Base-by-base conservation (phyloP, 1,284 basidiomycete genomes). In the Rhodotorula sp. region DNA sequence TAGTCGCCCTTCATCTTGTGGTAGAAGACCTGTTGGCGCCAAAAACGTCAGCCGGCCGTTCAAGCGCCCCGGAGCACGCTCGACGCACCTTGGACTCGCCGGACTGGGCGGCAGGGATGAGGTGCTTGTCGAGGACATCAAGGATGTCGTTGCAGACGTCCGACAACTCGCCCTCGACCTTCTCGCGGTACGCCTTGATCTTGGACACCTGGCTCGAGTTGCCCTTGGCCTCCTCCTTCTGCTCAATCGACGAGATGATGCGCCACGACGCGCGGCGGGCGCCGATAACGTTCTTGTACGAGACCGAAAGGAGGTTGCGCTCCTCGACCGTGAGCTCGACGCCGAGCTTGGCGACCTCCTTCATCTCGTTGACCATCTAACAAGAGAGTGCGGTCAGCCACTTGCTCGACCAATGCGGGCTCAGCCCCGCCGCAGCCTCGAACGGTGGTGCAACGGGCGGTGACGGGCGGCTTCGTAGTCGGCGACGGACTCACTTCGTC, bases 1-100 rank as follows among this genome's bases (percentile, higher is more conserved):
- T 99, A 99, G 84, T 99, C 96, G 83, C 96, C 95, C 96, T 95
- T 99, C 94, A 99, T 98, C 90, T 99, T 99, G 89, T 98, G 95
- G 87, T 99, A 99, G 88, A 99, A 99, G 76, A 99, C 95, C 72
- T 74, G 64, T 9, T 19, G 9, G n/a, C 27, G 3, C 15, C 15
- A 2, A 8, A 2, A 8, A 29, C 44, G 51, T 44, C 19, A 32
- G 19, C 8, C 20, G 30, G 2, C 24, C 20, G 27, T 11, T 4
- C 34, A 19, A 27, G 15, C 22, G 49, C 22, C 15, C 2, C 44
- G 7, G 24, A 39, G n/a, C 4, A 22, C 10, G 24, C 19, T 7
- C 20, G 44, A 46, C 66, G 51, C 48, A 73, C 74, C 87, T 98
- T 98, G 76, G 91, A 94, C 85, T 99, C 96, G 81, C 96, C 95